Base-by-base conservation (phyloP, 495 filamentous ascomycete species). In the Penicillium tannophilum region DNA sequence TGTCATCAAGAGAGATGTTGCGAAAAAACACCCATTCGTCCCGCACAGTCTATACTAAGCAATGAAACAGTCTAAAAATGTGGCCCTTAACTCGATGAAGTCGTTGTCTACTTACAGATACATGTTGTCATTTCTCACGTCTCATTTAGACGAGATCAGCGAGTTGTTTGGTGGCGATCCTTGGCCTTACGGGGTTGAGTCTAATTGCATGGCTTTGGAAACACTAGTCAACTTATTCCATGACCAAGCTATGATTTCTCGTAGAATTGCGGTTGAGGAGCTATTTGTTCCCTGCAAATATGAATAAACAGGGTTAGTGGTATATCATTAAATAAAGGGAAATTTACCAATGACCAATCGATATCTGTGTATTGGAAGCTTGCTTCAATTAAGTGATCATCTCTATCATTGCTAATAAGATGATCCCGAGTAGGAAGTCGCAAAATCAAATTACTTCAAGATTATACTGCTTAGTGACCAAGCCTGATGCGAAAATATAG, bases 81-180 rank as follows among this genome's bases (percentile, higher is more conserved):
- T 75, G 19, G 73, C 74, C 6, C 41, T 58, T 8, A 48, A 47
- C 16, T 35, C 61, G 7, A 69, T 77, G 67, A 54, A 36, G 10
- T 68, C 60, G 39, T 23, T 58, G 1, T 59, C 51, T 9, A 59
- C 64, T 35, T 54, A 68, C 42, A 36, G 73, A 23, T 76, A 75
- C 60, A 75, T 77, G 73, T 57, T 77, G 39, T 73, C 73, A 8
- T 77, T 69, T 61, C 54, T 77, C 23, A 28, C 67, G 4, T 45
- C 58, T 20, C 66, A 72, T 33, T 6, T 76, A 8, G 64, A 68
- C n/a, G 73, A 77, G 60, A 77, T 73, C 42, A 46, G 68, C 12
- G 63, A 71, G 36, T 56, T 72, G 1, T 74, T 76, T 58, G 70
- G 68, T 64, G 55, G 46, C 14, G 55, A 75, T 61, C 58, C 56